These are phyloP conservation scores for Penicillium sp. DNA, from an alignment of 2,329 filamentous ascomycete genomes.

Conservation along the genomic window DNA sequence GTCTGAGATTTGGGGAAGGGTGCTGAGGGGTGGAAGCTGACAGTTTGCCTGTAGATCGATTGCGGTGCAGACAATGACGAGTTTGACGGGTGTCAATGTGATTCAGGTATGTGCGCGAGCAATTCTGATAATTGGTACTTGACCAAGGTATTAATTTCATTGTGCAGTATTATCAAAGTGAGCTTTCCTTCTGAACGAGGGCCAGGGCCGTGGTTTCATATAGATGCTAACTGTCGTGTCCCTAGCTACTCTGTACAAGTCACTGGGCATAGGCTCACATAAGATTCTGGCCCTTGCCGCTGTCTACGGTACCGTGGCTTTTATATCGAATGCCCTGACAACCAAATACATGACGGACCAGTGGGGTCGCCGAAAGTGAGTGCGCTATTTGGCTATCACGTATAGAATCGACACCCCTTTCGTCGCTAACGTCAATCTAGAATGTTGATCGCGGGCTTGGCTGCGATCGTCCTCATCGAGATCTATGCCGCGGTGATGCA, in stretches of 20 bases:
- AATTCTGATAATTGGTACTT: too few relatives aligned
- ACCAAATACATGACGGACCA: slow-evolving; percentile 55
- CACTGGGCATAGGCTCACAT: slow-evolving; percentile 50
- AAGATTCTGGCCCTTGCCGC: slow-evolving; percentile 55
- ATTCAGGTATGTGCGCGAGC: slow-evolving; percentile 43
- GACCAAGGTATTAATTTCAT: too few relatives aligned
- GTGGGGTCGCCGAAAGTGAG: slow-evolving; percentile 57
- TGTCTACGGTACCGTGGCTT: slow-evolving; percentile 55
- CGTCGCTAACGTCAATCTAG: slow-evolving; percentile 28
- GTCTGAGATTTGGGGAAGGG: slow-evolving; percentile 13
- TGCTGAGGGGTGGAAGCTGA: neutral
- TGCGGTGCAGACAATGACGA: slow-evolving; percentile 58
- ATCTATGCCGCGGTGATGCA: slow-evolving; percentile 62
- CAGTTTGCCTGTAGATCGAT: slow-evolving; percentile 43
- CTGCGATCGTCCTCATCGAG: slow-evolving; percentile 54
- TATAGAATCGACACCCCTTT: neutral
- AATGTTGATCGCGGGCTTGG: slow-evolving; percentile 56
- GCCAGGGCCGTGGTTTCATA: too few relatives aligned
- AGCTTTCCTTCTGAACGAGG: too few relatives aligned
- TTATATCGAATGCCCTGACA: slow-evolving; percentile 52
- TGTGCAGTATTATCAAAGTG: slow-evolving; percentile 39
- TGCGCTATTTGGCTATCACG: slow-evolving; percentile 1
- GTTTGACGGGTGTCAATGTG: slow-evolving; percentile 57
- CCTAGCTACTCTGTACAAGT: slow-evolving; percentile 54
- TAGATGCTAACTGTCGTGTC: slow-evolving; percentile 3